Evolutionary conservation across 768 basidiomycete species (phyloP).

Genomic region (Pleurotus giganteus): DNA sequence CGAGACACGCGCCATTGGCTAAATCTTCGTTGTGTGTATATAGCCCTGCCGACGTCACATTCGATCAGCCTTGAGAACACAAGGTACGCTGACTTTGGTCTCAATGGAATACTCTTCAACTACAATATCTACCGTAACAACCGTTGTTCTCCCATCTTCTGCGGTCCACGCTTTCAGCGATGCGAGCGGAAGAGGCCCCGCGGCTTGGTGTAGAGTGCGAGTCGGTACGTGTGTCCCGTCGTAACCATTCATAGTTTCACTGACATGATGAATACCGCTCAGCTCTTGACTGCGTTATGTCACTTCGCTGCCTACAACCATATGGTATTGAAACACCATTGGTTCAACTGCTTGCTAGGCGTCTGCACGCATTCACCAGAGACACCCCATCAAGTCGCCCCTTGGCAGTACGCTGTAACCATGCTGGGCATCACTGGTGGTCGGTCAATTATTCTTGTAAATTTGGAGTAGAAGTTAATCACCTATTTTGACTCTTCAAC

Average conservation of each 20-base stretch:
- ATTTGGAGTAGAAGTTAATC: neutral
- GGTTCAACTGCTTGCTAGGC: conserved; percentile 9
- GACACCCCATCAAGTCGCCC: conserved; percentile 33
- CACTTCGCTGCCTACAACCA: conserved; percentile 29
- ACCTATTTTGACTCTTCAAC: conserved; percentile 20
- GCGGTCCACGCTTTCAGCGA: conserved; percentile 39
- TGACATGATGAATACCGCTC: neutral
- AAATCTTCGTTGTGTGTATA: neutral
- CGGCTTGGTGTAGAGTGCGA: conserved; percentile 55
- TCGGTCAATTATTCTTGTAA: conserved; percentile 20
- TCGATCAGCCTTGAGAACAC: conserved; percentile 54
- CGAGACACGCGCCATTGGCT: neutral
- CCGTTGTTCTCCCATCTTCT: conserved; percentile 54
- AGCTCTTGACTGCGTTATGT: conserved; percentile 1
- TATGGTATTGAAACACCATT: neutral
- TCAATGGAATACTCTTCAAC: conserved; percentile 37
- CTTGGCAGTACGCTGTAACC: conserved; percentile 44
- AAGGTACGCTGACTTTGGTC: conserved; percentile 46
- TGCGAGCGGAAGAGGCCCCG: conserved; percentile 45
- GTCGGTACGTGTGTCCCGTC: conserved; percentile 32
- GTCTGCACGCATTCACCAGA: conserved; percentile 34
- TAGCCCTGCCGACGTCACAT: conserved; percentile 56
- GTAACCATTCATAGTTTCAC: neutral
- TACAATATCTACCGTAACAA: conserved; percentile 56
- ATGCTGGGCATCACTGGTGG: conserved; percentile 35